These are phyloP conservation scores for Zoysia matrella DNA, from an alignment of 202 grass and related monocot species.

Conservation along the genomic window DNA sequence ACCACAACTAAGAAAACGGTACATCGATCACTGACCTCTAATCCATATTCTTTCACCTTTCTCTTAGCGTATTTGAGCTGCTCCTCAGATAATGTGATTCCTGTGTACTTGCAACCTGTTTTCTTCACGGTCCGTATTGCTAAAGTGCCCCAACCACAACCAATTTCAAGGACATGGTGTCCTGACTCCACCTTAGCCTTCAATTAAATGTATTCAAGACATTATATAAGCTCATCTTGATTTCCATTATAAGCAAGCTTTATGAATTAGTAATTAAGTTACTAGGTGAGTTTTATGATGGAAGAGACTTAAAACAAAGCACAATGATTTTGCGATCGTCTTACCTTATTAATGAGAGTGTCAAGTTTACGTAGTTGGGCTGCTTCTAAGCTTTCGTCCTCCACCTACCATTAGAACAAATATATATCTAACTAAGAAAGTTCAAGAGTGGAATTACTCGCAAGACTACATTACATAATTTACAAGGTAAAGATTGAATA, in stretches of 20 bases:
- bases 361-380: constrained; percentile 71
- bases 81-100: constrained; percentile 82
- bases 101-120: constrained; percentile 92
- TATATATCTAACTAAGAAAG: not conserved
- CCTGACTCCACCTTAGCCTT: constrained; percentile 76
- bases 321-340: no score
- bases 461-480: no score
- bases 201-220: not conserved
- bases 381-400: constrained; percentile 70
- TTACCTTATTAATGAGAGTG: constrained; percentile 83
- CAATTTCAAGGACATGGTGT: constrained; percentile 74
- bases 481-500: no score
- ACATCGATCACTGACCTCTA: constrained; percentile 58
- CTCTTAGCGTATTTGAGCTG: constrained; percentile 67
- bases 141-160: constrained; percentile 73
- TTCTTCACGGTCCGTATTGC: constrained; percentile 45
- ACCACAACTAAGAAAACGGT: not conserved
- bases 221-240: no score
- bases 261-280: not conserved
- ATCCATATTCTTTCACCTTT: constrained; percentile 79
- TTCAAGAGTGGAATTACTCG: no score
- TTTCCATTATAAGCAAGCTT: no score
- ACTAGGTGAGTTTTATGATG: not conserved
- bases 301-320: not conserved
- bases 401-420: constrained; percentile 40